Evolutionary conservation across 1,284 basidiomycete genomes (phyloP).

Genomic region (Ustanciosporium gigantosporum): DNA sequence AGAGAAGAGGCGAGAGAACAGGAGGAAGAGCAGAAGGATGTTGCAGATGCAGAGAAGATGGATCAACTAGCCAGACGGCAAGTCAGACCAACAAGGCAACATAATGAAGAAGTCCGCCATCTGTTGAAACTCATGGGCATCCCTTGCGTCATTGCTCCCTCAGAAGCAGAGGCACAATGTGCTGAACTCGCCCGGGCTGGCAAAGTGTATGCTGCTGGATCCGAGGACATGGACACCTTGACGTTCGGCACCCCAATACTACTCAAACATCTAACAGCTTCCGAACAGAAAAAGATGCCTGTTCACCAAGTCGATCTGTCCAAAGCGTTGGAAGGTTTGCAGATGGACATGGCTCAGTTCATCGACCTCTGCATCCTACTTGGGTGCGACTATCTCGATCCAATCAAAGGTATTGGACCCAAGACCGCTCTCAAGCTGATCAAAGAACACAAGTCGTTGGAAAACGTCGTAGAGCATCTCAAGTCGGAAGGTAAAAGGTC

Average conservation of each 20-base stretch:
- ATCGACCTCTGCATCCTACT: slow-evolving; percentile 95
- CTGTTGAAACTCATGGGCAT: slow-evolving; percentile 95
- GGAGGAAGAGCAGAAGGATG: slow-evolving; percentile 94
- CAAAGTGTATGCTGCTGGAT: slow-evolving; percentile 94
- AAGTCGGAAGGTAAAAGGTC: slow-evolving; percentile 59
- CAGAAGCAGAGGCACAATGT: slow-evolving; percentile 97
- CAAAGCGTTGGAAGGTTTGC: slow-evolving; percentile 81
- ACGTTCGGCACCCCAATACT: slow-evolving; percentile 91
- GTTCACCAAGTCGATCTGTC: slow-evolving; percentile 88
- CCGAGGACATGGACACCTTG: slow-evolving; percentile 99
- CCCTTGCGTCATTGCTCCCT: slow-evolving; percentile 81
- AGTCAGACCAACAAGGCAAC: slow-evolving; percentile 91
- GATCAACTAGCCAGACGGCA: slow-evolving; percentile 87
- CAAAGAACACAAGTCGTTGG: slow-evolving; percentile 80
- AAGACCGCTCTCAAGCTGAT: slow-evolving; percentile 94
- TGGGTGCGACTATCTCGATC: slow-evolving; percentile 97
- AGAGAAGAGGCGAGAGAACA: slow-evolving; percentile 91
- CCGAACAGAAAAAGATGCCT: slow-evolving; percentile 98
- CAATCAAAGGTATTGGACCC: slow-evolving; percentile 90
- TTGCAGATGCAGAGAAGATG: slow-evolving; percentile 76
- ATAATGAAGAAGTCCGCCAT: slow-evolving; percentile 92
- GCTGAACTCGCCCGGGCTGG: slow-evolving; percentile 93
- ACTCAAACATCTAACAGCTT: slow-evolving; percentile 93
- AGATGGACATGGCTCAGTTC: slow-evolving; percentile 92
- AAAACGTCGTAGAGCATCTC: slow-evolving; percentile 78